Evolutionary conservation across 176 grass and related monocot species (phyloP).

Genomic region (Ensete glaucum): DNA sequence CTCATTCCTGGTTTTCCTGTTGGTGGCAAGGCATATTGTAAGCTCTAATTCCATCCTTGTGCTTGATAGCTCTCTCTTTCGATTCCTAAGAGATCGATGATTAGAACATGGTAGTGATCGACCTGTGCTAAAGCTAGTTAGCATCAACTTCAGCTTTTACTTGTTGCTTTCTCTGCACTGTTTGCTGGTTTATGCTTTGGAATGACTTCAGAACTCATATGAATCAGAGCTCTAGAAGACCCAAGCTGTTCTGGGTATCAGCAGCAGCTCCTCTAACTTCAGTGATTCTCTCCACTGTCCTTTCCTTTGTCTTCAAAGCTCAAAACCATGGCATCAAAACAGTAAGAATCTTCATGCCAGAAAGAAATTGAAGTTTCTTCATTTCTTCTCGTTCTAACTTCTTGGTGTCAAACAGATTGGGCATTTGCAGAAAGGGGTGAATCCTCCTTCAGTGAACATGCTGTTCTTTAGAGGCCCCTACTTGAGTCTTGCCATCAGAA

Average conservation of each 20-base stretch:
- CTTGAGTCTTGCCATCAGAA: slow-evolving; percentile 78
- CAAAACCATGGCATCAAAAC: slow-evolving; percentile 55
- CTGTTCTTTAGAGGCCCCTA: slow-evolving; percentile 67
- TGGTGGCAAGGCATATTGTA: slow-evolving; percentile 80
- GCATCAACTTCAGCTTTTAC: too few species aligned
- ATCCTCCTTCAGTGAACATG: slow-evolving; percentile 91
- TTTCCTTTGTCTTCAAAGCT: slow-evolving; percentile 64
- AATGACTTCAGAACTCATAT: neutral
- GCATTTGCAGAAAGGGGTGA: slow-evolving; percentile 59
- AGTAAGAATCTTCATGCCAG: slow-evolving; percentile 30
- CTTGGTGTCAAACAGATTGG: slow-evolving; percentile 52
- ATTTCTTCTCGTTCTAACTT: neutral
- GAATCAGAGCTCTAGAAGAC: slow-evolving; percentile 57
- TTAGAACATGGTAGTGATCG: too few species aligned
- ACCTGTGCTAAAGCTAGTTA: too few species aligned
- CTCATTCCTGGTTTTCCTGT: slow-evolving; percentile 78
- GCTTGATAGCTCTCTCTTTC: neutral
- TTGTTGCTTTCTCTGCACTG: too few species aligned
- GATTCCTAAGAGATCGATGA: neutral
- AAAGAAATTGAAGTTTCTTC: neutral
- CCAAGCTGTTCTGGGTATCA: slow-evolving; percentile 88
- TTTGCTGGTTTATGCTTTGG: neutral
- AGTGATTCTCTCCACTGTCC: slow-evolving; percentile 75
- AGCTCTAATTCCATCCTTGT: slow-evolving; percentile 22
- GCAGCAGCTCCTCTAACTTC: slow-evolving; percentile 73